phyloP scores from a whole-genome alignment of 2,329 filamentous ascomycete genomes.

The Botrytis deweyae region DNA sequence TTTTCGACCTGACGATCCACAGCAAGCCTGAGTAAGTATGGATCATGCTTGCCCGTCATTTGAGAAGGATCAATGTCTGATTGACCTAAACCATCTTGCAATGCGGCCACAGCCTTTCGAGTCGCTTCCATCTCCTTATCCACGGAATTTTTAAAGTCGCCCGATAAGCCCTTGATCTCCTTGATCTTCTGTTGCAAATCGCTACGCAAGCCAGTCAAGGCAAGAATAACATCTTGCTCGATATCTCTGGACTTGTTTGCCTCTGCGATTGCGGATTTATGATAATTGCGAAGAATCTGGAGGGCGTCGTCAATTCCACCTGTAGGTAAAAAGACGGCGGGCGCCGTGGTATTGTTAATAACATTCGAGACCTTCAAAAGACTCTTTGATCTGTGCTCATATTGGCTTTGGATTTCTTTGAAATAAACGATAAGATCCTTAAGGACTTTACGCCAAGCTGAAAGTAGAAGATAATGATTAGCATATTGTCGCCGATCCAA shows the following conservation, averaged over 20 bases:
- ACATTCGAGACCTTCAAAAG: slow-evolving; percentile 80
- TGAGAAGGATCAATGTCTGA: slow-evolving; percentile 74
- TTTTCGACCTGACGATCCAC: slow-evolving; percentile 89
- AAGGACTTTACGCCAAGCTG: slow-evolving; percentile 91
- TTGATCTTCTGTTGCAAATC: slow-evolving; percentile 97
- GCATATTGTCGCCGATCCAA: neutral
- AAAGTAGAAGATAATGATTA: slow-evolving; percentile 19
- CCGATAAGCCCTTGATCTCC: slow-evolving; percentile 90
- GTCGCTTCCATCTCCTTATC: slow-evolving; percentile 92
- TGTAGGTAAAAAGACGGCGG: slow-evolving; percentile 72
- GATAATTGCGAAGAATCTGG: slow-evolving; percentile 76
- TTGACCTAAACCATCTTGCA: slow-evolving; percentile 80
- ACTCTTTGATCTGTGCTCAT: slow-evolving; percentile 81
- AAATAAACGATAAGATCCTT: slow-evolving; percentile 96
- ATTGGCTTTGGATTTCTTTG: slow-evolving; percentile 84
- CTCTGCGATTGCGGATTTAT: slow-evolving; percentile 76
- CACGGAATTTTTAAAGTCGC: slow-evolving; percentile 95
- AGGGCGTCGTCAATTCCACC: slow-evolving; percentile 88
- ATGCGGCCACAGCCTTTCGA: slow-evolving; percentile 70
- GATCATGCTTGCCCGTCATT: slow-evolving; percentile 84
- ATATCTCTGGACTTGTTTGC: slow-evolving; percentile 88
- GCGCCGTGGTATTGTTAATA: slow-evolving; percentile 75
- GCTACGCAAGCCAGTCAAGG: slow-evolving; percentile 78
- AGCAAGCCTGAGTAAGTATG: slow-evolving; percentile 79
- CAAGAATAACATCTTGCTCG: slow-evolving; percentile 85